These are phyloP conservation scores for Pontederia crassipes DNA, from an alignment of 176 grass and related monocot genomes.

Conservation along the genomic window DNA sequence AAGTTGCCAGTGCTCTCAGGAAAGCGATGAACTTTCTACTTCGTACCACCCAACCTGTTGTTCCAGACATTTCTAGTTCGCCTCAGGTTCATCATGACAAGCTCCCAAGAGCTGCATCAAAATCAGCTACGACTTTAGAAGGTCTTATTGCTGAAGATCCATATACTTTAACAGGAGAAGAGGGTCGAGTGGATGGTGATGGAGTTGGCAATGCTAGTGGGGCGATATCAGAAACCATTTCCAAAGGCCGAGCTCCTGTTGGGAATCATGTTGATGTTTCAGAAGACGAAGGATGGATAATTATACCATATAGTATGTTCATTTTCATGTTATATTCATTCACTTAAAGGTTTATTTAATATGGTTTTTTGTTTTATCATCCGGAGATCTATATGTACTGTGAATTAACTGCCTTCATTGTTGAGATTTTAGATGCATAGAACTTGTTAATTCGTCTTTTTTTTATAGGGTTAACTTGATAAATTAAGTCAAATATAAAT, in stretches of 20 bases:
- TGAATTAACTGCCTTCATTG: neutral
- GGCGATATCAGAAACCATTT: conserved; percentile 11
- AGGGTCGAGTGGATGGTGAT: conserved; percentile 5
- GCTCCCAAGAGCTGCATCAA: neutral
- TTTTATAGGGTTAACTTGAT: too few relatives aligned
- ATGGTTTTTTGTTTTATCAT: neutral
- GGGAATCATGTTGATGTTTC: conserved; percentile 48
- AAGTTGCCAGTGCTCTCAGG: conserved; percentile 12
- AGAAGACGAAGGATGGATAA: conserved; percentile 59
- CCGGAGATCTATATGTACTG: neutral
- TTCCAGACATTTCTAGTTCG: conserved; percentile 22
- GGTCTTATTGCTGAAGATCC: conserved; percentile 53
- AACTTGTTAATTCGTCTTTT: too few relatives aligned
- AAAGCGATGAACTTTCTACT: conserved; percentile 64
- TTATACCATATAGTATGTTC: conserved; percentile 49
- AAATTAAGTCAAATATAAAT: too few relatives aligned
- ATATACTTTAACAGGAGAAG: conserved; percentile 12
- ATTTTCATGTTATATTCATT: neutral
- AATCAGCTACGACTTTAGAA: conserved; percentile 39
- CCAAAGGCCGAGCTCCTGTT: conserved; percentile 11
- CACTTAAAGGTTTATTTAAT: neutral
- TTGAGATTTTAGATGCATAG: too few relatives aligned
- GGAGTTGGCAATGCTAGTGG: neutral
- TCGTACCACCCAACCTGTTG: conserved; percentile 34
- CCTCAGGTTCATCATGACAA: conserved; percentile 24